phyloP scores from a whole-genome alignment of 106 monocot genomes.

The Phalaenopsis equestris region DNA sequence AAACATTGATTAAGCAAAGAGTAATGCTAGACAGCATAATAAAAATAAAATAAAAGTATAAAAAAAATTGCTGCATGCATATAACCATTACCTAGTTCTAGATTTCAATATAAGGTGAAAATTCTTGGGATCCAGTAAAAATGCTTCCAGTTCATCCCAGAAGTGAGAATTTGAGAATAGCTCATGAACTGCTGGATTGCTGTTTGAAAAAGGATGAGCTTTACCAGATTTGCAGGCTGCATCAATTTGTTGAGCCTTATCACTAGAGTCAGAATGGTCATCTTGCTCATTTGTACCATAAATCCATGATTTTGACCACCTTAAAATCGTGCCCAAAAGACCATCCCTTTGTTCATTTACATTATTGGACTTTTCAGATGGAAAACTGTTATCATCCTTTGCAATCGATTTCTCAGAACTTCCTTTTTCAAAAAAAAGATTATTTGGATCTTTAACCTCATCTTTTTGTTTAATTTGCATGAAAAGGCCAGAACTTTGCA shows the following conservation, averaged over 20 bases:
- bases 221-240: constrained; percentile 4
- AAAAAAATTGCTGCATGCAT: not conserved
- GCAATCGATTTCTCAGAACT: constrained; percentile 3
- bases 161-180: constrained; percentile 53
- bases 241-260: constrained; percentile 11
- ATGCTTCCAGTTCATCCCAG: constrained; percentile 65
- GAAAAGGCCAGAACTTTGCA: not conserved
- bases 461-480: constrained; percentile 11
- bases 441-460: constrained; percentile 1
- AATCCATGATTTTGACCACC: constrained; percentile 29
- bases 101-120: constrained; percentile 53
- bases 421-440: not conserved
- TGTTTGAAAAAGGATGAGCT: not conserved
- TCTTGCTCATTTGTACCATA: constrained; percentile 12
- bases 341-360: constrained; percentile 10
- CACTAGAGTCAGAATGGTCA: constrained; percentile 3
- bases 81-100: constrained; percentile 50
- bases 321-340: constrained; percentile 26
- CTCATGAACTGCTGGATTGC: constrained; percentile 26
- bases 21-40: not conserved
- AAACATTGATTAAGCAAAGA: too few relatives aligned
- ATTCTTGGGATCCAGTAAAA: constrained; percentile 45
- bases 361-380: constrained; percentile 9
- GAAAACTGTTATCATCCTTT: constrained; percentile 4
- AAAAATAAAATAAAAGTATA: constrained; percentile 2